A percentile compares a stretch with the other conserved stretches of the same genome.
These are phyloP conservation scores for Jimgerdemannia lactiflua DNA, from an alignment of 192 early-diverging fungal species.

Conservation along the genomic window DNA sequence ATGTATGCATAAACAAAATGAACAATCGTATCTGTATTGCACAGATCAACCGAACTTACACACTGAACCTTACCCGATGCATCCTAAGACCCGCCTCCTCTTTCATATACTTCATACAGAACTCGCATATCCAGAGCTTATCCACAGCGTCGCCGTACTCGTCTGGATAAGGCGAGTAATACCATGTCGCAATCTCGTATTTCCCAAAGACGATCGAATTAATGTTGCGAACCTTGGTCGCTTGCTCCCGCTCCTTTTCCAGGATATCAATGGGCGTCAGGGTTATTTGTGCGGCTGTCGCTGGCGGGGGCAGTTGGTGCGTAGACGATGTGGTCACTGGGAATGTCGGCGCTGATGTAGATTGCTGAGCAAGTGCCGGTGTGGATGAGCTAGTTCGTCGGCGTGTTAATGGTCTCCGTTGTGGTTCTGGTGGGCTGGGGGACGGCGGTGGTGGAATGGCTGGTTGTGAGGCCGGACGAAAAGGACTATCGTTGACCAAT, in stretches of 20 bases:
- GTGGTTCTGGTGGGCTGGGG: background rate
- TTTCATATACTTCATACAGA: constrained; percentile 94
- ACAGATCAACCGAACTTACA: constrained; percentile 9
- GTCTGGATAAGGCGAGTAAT: constrained; percentile 90
- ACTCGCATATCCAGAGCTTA: constrained; percentile 84
- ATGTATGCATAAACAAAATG: background rate
- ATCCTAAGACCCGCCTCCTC: constrained; percentile 53
- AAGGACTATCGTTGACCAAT: background rate
- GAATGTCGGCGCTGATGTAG: background rate
- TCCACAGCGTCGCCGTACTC: constrained; percentile 70
- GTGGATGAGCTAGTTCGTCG: background rate
- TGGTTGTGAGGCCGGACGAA: background rate
- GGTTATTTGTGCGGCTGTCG: background rate
- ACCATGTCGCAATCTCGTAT: constrained; percentile 92
- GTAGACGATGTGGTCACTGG: background rate
- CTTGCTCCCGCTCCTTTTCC: background rate
- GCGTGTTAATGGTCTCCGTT: background rate
- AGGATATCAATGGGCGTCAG: background rate
- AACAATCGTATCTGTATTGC: background rate
- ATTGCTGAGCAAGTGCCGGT: background rate
- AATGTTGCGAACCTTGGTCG: constrained; percentile 29
- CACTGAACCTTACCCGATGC: constrained; percentile 53
- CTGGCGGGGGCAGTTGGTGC: background rate
- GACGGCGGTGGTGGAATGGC: background rate
- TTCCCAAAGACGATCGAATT: constrained; percentile 66